Evolutionary conservation across 1,284 basidiomycete genomes (phyloP).

Genomic region (Leccinum fuscescens): DNA sequence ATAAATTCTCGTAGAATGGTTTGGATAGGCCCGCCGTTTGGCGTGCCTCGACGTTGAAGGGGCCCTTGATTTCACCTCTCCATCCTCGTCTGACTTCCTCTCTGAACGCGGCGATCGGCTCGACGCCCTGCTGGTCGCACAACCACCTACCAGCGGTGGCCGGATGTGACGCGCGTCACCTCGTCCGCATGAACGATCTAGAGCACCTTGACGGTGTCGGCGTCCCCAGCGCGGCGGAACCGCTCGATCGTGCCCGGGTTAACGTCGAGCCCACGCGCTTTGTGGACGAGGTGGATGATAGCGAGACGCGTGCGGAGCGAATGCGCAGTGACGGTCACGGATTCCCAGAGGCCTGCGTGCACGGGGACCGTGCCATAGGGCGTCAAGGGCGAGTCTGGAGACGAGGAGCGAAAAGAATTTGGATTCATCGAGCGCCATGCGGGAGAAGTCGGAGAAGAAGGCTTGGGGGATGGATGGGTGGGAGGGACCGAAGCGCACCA

Average conservation of each 20-base stretch:
- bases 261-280: background rate
- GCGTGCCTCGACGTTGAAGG: background rate
- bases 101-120: background rate
- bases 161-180: background rate
- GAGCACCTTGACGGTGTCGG: background rate
- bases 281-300: background rate
- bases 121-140: no score
- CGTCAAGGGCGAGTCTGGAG: background rate
- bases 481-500: background rate
- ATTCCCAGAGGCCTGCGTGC: conserved; percentile 1
- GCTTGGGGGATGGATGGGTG: background rate
- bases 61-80: background rate
- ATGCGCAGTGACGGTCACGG: background rate
- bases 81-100: background rate
- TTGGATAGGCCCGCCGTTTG: background rate
- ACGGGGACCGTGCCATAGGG: background rate
- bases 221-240: background rate
- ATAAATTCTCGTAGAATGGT: no score
- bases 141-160: no score
- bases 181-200: conserved; percentile 1
- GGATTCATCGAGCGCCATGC: background rate
- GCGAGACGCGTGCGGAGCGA: background rate
- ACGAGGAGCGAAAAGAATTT: background rate
- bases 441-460: background rate
- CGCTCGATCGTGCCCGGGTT: conserved; percentile 3